A percentile compares a stretch with the other conserved stretches of the same genome.
These are phyloP conservation scores for Pseudofabraea citricarpa DNA, from an alignment of 2,329 filamentous ascomycete genomes.

Conservation along the genomic window DNA sequence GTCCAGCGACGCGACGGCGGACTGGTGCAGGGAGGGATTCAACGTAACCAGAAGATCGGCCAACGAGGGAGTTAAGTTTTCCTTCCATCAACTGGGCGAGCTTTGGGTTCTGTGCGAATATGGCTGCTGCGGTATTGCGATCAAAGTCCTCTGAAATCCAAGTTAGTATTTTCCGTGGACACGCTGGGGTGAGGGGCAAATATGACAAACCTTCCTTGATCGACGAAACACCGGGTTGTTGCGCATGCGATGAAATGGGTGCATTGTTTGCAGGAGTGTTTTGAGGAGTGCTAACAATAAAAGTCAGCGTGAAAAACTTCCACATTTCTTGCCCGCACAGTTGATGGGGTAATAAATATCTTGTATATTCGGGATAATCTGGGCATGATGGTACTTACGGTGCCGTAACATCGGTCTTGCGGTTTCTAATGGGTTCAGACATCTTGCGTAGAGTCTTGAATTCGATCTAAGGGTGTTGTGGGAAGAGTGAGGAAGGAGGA, in stretches of 20 bases:
- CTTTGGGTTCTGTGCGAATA: slow-evolving; percentile 93
- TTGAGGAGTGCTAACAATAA: slow-evolving; percentile 76
- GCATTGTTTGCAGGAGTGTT: slow-evolving; percentile 96
- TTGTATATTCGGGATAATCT: slow-evolving; percentile 5
- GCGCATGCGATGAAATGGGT: slow-evolving; percentile 94
- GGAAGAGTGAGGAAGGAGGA: neutral
- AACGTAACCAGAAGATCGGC: slow-evolving; percentile 94
- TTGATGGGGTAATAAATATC: neutral
- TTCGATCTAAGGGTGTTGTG: slow-evolving; percentile 3
- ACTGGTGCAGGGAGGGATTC: slow-evolving; percentile 89
- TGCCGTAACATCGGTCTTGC: slow-evolving; percentile 43
- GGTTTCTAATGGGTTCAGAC: slow-evolving; percentile 66
- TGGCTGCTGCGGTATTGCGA: slow-evolving; percentile 77
- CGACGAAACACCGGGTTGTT: slow-evolving; percentile 88
- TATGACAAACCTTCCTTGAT: slow-evolving; percentile 86
- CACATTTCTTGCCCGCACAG: too few relatives aligned
- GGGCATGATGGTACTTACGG: slow-evolving; percentile 47
- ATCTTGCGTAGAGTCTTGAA: slow-evolving; percentile 32
- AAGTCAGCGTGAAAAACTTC: slow-evolving; percentile 12
- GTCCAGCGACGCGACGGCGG: slow-evolving; percentile 85
- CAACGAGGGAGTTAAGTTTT: slow-evolving; percentile 87
- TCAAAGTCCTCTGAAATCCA: slow-evolving; percentile 74
- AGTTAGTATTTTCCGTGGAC: slow-evolving; percentile 16
- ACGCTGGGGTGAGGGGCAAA: slow-evolving; percentile 24
- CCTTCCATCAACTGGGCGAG: slow-evolving; percentile 98